A percentile compares a stretch with the other conserved stretches of the same genome.
Evolutionary conservation across 2,329 filamentous ascomycete genomes (phyloP).

Genomic region (Claviceps spartinae): DNA sequence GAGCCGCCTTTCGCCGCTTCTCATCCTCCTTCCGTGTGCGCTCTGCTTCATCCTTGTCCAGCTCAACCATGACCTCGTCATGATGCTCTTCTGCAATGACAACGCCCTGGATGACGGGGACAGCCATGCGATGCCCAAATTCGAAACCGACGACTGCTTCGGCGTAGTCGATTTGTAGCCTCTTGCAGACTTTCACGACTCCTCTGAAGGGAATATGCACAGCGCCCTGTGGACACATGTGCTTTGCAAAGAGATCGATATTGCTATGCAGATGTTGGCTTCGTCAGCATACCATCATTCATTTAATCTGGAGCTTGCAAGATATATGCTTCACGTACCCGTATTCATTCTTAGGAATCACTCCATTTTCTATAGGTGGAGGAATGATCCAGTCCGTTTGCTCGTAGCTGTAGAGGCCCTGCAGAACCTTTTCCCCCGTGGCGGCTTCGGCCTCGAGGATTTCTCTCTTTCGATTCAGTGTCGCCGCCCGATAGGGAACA

Average conservation of each 20-base stretch:
- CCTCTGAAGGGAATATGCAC: conserved; percentile 72
- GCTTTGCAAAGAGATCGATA: conserved; percentile 87
- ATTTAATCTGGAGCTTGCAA: background rate
- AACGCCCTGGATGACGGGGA: conserved; percentile 81
- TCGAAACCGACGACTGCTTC: conserved; percentile 95
- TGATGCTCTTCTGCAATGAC: conserved; percentile 76
- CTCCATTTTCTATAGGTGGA: conserved; percentile 65
- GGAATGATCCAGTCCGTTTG: conserved; percentile 97
- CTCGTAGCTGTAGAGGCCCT: conserved; percentile 68
- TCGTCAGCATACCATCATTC: conserved; percentile 10
- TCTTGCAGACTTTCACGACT: conserved; percentile 66
- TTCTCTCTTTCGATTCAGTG: conserved; percentile 72
- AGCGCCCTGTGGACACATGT: conserved; percentile 79
- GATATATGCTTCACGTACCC: conserved; percentile 30
- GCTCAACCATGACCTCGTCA: conserved; percentile 60
- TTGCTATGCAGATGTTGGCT: conserved; percentile 34
- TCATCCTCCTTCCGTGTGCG: conserved; percentile 66
- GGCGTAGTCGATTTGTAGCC: conserved; percentile 74
- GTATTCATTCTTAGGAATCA: conserved; percentile 88
- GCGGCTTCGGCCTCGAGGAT: conserved; percentile 72
- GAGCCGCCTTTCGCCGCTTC: conserved; percentile 60
- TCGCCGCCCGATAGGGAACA: conserved; percentile 84
- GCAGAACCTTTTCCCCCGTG: conserved; percentile 70
- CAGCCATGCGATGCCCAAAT: conserved; percentile 86
- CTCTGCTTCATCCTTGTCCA: conserved; percentile 65